Conservation (phyloP, 2,329 filamentous ascomycete genomes). For the Fusarium longipes region DNA sequence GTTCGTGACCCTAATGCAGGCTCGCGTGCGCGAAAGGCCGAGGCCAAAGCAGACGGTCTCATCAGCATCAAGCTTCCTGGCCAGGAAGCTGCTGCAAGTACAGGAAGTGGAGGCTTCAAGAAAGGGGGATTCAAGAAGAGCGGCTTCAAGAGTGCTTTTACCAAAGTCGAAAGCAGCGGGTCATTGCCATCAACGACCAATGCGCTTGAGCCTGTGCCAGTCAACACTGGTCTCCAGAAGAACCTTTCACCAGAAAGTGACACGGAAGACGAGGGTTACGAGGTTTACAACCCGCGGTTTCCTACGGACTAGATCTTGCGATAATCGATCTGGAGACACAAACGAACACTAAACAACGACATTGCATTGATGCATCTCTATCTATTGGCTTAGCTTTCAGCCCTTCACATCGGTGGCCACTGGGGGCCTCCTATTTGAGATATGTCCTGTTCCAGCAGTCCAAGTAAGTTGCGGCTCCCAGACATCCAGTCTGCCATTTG, state of each 20-base stretch:
- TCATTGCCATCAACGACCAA: conserved; percentile 52
- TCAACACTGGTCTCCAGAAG: conserved; percentile 40
- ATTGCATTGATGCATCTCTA: conserved; percentile 7
- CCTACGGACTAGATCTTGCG: conserved; percentile 67
- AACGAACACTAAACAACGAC: not conserved
- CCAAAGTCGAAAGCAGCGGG: conserved; percentile 58
- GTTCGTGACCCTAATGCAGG: conserved; percentile 76
- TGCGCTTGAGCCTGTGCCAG: conserved; percentile 33
- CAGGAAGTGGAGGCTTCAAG: conserved; percentile 65
- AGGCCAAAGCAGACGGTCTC: conserved; percentile 76
- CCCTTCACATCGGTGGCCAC: conserved; percentile 47
- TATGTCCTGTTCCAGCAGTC: conserved; percentile 71
- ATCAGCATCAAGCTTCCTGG: conserved; percentile 72
- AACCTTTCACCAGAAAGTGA: conserved; percentile 64
- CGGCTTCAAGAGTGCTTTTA: conserved; percentile 83
- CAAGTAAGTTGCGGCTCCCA: conserved; percentile 73
- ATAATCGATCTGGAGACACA: not conserved
- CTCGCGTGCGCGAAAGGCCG: conserved; percentile 73
- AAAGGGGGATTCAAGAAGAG: conserved; percentile 83
- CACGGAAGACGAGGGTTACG: conserved; percentile 77
- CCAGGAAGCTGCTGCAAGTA: conserved; percentile 44
- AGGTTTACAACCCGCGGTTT: conserved; percentile 71
- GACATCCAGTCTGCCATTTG: conserved; percentile 74
- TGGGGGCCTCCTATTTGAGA: conserved; percentile 57
- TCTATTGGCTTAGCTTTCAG: conserved; percentile 4